Evolutionary conservation across 2,329 filamentous ascomycete species (phyloP), one percentile per base, ranked within the genome.

Genomic region (Ceratocystis alfenasii): DNA sequence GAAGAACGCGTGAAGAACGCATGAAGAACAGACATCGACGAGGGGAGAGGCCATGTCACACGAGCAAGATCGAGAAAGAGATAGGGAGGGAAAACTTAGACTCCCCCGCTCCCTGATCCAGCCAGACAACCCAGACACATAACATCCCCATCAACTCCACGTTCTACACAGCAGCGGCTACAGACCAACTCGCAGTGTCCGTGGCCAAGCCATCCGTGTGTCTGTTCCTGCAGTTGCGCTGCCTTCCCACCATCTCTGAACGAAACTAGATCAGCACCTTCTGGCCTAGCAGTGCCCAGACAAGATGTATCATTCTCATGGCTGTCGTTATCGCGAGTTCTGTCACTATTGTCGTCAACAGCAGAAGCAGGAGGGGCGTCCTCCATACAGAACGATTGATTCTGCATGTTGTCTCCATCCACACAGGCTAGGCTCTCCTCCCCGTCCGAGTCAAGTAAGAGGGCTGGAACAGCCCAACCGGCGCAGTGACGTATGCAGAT

Each of bases 81-180:
- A 30, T 15, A 63, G 30, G 64, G 33, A 6, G 25, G 25, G 5
- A 57, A 6, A 15, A 30, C 30, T 60, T 17, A 60, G 15, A 20
- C 22, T 30, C 33, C 33, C 7, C 41, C 36, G 20, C 3, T 57
- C 53, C 28, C 25, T 36, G 30, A 15, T 45, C 65, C 36, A 20
- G 77, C 76, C 50, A 86, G 75, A 69, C 87, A 89, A 1, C 84
- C 84, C 61, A 87, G 74, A 70, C 87, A 89, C 67, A 84, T 81
- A 4, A 87, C 80, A 61, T 88, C 85, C 30, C 86, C 86, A 64
- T 87, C 81, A 22, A 75, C 71, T 0, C 85, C 86, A 28, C 78
- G 79, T 72, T 89, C 87, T 2, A 88, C 80, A 72, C 86, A 88
- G 74, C 87, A 89, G 20, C 80, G 78, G 71, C 86, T 87, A 72